phyloP scores from a whole-genome alignment of 2,329 filamentous ascomycete genomes.

The Sporothrix curviconia region DNA sequence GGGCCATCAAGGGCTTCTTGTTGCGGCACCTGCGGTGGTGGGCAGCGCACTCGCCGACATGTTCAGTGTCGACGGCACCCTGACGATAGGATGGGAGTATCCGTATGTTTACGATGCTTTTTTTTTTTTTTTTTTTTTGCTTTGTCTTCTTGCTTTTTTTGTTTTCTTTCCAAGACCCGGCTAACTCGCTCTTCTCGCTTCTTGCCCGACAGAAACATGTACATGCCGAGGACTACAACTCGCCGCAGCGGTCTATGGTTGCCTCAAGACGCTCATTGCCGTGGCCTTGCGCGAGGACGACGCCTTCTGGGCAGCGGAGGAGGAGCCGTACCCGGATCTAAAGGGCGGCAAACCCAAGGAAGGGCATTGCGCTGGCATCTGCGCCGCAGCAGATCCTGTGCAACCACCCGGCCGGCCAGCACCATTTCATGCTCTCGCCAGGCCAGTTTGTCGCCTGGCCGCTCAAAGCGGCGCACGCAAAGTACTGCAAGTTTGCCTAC shows the following conservation, averaged over 20 bases:
- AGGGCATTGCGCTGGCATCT: conserved; percentile 37
- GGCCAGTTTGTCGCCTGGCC: conserved; percentile 30
- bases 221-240: conserved; percentile 52
- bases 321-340: conserved; percentile 27
- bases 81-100: conserved; percentile 34
- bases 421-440: conserved; percentile 34
- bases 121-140: neutral
- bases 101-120: conserved; percentile 15
- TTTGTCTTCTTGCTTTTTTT: too few relatives aligned
- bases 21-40: conserved; percentile 40
- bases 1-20: conserved; percentile 36
- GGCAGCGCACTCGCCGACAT: conserved; percentile 30
- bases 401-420: conserved; percentile 23
- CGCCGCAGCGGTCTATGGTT: conserved; percentile 49
- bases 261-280: conserved; percentile 42
- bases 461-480: conserved; percentile 32
- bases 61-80: conserved; percentile 36
- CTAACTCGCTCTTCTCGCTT: neutral
- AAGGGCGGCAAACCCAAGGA: neutral
- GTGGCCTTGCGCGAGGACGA: conserved; percentile 31
- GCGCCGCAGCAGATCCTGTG: conserved; percentile 36
- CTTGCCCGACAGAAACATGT: conserved; percentile 37
- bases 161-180: neutral
- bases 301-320: conserved; percentile 39
- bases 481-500: conserved; percentile 36